Evolutionary conservation across 75 land plant genomes (phyloP), one percentile per base, ranked within the genome.

Genomic region (Gnetum montanum): DNA sequence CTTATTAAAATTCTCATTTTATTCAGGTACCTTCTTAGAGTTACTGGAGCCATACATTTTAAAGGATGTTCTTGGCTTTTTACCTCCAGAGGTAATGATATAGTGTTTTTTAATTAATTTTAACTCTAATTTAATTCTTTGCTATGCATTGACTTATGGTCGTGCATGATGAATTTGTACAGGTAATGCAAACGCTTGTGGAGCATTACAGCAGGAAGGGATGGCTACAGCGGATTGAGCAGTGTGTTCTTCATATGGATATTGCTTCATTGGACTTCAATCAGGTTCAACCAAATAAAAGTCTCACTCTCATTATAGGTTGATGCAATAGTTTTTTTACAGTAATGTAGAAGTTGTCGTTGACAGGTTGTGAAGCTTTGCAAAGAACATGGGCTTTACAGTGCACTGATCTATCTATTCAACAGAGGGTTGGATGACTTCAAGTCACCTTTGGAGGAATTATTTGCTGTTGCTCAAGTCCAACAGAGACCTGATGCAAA

Each of bases 101-200:
- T n/a, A n/a, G n/a, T n/a, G n/a, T n/a, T n/a, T n/a, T n/a, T n/a
- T n/a, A 5, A 46, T 15, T 35, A 16, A 10, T 16, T 20, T 11
- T 63, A 15, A 40, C 10, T 40, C 10, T 15, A 10, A 40, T 10
- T 10, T 15, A 40, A 15, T 40, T 10, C 27, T 44, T 59, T 44
- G 6, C 12, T 48, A 4, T 59, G 20, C 1, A 41, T 58, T 10
- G 64, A 69, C 18, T 35, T 31, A 24, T 30, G 2, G 45, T 46
- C n/a, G n/a, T n/a, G n/a, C 19, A 28, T 60, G 67, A 40, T 40
- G 8, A 13, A 16, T 6, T 25, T 16, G 27, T 24, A 13, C 62
- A 94, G 98, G 83, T 94, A 23, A 94, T 94, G 98, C 98, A 94
- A 83, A 86, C 83, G 22, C 79, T 94, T 40, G 98, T 94, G 20